Conservation (phyloP, 2,329 filamentous ascomycete genomes). For the Dendrostoma leiphaemia region DNA sequence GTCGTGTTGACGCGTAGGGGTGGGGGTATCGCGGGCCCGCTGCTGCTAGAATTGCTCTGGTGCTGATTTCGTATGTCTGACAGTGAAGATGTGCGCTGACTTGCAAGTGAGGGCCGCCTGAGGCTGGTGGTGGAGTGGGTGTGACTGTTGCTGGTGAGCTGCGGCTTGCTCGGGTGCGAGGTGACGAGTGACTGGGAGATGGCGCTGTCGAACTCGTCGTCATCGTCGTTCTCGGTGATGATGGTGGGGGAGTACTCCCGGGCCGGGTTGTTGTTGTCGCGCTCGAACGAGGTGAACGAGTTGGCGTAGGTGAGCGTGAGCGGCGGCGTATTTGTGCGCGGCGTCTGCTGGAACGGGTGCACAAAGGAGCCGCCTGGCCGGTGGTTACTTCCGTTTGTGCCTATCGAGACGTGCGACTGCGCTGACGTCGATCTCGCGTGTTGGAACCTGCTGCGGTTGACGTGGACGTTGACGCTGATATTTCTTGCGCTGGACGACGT, state of each 20-base stretch:
- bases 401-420: constrained; percentile 54
- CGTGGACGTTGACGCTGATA: too few species aligned
- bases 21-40: background rate
- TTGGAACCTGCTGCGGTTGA: constrained; percentile 42
- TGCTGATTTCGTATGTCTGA: constrained; percentile 26
- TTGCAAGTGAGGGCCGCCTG: constrained; percentile 37
- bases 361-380: constrained; percentile 51
- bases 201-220: constrained; percentile 40
- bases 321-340: constrained; percentile 58
- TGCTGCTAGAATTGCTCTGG: constrained; percentile 37
- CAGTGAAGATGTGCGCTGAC: constrained; percentile 28
- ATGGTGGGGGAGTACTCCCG: constrained; percentile 57
- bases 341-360: constrained; percentile 64
- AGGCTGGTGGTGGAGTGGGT: constrained; percentile 26
- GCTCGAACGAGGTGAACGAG: constrained; percentile 47
- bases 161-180: constrained; percentile 25
- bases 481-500: background rate
- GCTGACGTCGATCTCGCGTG: constrained; percentile 60
- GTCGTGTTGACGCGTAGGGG: constrained; percentile 16
- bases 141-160: constrained; percentile 30
- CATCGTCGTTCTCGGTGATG: constrained; percentile 53
- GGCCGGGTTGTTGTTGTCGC: constrained; percentile 33
- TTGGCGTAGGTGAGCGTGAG: constrained; percentile 57
- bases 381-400: constrained; percentile 49
- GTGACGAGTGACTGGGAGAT: constrained; percentile 21